Percentiles rank a stretch among this genome's conserved stretches.
Evolutionary conservation across 2,329 filamentous ascomycete genomes (phyloP).

Genomic region (Sclerotinia subarctica): DNA sequence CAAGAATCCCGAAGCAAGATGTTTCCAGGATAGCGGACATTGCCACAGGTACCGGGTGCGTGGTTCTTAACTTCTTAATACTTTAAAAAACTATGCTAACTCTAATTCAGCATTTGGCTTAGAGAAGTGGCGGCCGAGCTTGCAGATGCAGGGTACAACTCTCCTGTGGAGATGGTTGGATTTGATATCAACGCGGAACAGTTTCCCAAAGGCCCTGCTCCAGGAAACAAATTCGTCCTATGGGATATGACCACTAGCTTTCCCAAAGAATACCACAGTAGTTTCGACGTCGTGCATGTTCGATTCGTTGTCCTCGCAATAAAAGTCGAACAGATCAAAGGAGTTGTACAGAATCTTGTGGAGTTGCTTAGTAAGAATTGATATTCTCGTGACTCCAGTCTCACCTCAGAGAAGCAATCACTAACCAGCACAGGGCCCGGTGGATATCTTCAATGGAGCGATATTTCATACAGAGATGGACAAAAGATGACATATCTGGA

Average conservation of each 20-base stretch:
- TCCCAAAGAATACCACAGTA: not conserved
- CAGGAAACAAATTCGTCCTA: not conserved
- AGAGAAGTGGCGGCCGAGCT: not conserved
- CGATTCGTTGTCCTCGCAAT: not conserved
- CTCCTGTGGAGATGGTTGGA: not conserved
- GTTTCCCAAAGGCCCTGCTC: not conserved
- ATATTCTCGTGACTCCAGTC: not conserved
- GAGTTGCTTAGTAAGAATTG: not conserved
- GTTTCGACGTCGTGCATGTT: not conserved
- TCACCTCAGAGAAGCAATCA: not conserved
- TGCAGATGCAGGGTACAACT: not conserved
- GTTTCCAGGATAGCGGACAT: not conserved
- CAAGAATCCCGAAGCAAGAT: constrained; percentile 4
- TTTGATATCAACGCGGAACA: not conserved
- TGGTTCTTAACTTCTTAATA: not conserved
- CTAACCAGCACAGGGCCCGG: not conserved
- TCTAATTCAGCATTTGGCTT: not conserved
- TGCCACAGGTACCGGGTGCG: not conserved
- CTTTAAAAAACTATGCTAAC: not conserved
- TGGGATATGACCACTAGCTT: constrained; percentile 1
- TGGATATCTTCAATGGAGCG: constrained; percentile 2
- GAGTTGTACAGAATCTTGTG: not conserved
- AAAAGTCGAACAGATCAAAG: not conserved
- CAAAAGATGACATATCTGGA: not conserved
- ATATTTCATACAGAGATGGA: not conserved